phyloP scores from a whole-genome alignment of 352 stramenopile genomes.

The Plasmopara viticola region DNA sequence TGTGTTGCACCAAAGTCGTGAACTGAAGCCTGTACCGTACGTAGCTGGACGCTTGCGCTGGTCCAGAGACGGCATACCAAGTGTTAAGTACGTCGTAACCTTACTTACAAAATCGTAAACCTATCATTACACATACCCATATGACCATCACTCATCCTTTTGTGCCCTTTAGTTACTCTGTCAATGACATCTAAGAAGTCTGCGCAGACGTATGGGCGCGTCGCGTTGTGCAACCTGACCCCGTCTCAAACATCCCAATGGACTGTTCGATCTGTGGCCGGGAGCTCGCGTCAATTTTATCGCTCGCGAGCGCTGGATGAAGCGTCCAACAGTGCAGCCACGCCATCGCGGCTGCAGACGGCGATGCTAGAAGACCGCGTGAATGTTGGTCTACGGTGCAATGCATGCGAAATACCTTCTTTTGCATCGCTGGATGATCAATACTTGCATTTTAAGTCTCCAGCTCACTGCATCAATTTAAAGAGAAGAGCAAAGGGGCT shows the following conservation, averaged over 20 bases:
- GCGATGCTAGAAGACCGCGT: conserved; percentile 30
- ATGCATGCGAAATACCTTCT: conserved; percentile 54
- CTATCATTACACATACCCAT: conserved; percentile 2
- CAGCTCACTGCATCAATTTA: conserved; percentile 76
- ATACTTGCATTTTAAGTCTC: conserved; percentile 79
- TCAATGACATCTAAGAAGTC: conserved; percentile 20
- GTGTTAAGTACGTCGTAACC: not conserved
- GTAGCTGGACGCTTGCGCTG: conserved; percentile 38
- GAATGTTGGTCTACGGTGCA: conserved; percentile 52
- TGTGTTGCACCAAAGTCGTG: conserved; percentile 86
- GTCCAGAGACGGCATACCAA: conserved; percentile 31
- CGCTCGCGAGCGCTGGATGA: conserved; percentile 11
- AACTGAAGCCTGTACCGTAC: conserved; percentile 77
- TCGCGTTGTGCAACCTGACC: conserved; percentile 56
- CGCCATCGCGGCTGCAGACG: conserved; percentile 26
- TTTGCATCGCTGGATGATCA: conserved; percentile 79
- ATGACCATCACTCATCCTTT: conserved; percentile 10
- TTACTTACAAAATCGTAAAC: not conserved
- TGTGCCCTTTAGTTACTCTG: not conserved
- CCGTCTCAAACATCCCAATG: conserved; percentile 38
- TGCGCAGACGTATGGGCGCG: conserved; percentile 46
- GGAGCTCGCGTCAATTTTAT: conserved; percentile 42
- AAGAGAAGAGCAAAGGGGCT: conserved; percentile 64
- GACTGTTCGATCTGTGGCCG: conserved; percentile 55
- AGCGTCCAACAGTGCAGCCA: conserved; percentile 10